Conservation (phyloP, 2,329 filamentous ascomycete genomes). For the Iodosphaeria phyllophila region DNA sequence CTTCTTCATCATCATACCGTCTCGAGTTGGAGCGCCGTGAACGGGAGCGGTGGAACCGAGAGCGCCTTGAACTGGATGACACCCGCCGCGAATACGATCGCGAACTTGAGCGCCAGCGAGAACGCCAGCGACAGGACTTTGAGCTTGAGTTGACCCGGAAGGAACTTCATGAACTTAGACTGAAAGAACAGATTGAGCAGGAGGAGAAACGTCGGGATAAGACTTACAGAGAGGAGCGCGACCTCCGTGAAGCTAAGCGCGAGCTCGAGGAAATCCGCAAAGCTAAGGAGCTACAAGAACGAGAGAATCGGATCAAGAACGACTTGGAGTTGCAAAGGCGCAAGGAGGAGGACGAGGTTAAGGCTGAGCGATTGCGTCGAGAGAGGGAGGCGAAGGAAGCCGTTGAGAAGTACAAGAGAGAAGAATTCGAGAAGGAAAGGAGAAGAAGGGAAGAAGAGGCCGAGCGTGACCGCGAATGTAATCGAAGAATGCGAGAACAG, state of each 20-base stretch:
- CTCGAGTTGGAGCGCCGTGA: too few relatives aligned
- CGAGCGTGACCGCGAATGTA: slow-evolving; percentile 32
- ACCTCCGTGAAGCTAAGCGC: slow-evolving; percentile 14
- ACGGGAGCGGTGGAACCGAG: slow-evolving; percentile 7
- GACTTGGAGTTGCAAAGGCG: slow-evolving; percentile 30
- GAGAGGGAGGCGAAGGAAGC: slow-evolving; percentile 29
- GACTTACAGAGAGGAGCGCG: slow-evolving; percentile 20
- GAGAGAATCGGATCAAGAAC: slow-evolving; percentile 30
- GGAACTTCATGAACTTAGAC: slow-evolving; percentile 23
- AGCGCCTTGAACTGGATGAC: slow-evolving; percentile 11
- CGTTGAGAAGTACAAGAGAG: slow-evolving; percentile 30
- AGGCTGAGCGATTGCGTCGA: slow-evolving; percentile 22
- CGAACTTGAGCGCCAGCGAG: slow-evolving; percentile 17
- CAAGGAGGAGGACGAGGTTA: slow-evolving; percentile 23
- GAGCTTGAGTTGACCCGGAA: slow-evolving; percentile 13
- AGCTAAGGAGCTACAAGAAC: slow-evolving; percentile 27
- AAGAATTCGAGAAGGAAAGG: slow-evolving; percentile 26
- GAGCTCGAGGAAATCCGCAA: slow-evolving; percentile 15
- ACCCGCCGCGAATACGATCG: slow-evolving; percentile 14
- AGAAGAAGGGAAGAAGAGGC: slow-evolving; percentile 26
- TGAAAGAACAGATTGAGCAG: slow-evolving; percentile 19
- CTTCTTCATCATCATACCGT: slow-evolving; percentile 11
- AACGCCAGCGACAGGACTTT: slow-evolving; percentile 19
- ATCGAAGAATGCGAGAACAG: slow-evolving; percentile 35
- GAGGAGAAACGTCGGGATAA: slow-evolving; percentile 21